Percentiles rank a stretch among this genome's conserved stretches.
phyloP scores from a whole-genome alignment of 2,329 filamentous ascomycete genomes.

The Calonectria ilicicola region DNA sequence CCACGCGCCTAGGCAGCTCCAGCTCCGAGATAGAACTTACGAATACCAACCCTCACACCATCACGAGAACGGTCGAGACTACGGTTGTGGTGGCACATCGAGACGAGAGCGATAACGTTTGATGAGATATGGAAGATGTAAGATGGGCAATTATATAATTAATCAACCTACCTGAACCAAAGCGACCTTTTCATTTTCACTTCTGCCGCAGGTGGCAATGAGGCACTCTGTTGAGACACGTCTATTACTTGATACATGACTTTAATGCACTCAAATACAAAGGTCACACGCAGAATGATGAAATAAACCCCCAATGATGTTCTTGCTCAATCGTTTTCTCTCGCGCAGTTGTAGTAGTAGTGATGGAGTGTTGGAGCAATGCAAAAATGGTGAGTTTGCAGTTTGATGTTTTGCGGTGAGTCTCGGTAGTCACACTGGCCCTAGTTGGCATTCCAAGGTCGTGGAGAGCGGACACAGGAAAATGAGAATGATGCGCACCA shows the following conservation, averaged over 20 bases:
- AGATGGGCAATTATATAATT: neutral
- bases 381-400: too few species aligned
- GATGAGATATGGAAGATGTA: neutral
- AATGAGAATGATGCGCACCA: too few species aligned
- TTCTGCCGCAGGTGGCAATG: neutral
- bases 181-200: neutral
- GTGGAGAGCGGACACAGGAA: too few species aligned
- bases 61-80: conserved; percentile 32
- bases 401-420: too few species aligned
- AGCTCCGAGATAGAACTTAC: conserved; percentile 29
- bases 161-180: neutral
- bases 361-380: too few species aligned
- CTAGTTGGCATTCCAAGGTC: too few species aligned
- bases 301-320: neutral
- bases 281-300: neutral
- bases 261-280: neutral
- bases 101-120: neutral
- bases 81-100: conserved; percentile 25
- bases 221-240: neutral
- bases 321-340: too few species aligned
- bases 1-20: neutral
- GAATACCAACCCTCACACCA: conserved; percentile 19
- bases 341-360: too few species aligned
- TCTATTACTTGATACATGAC: neutral
- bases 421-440: too few species aligned